Base-by-base conservation (phyloP, 2,329 filamentous ascomycete genomes). In the Aspergillus japonicus region DNA sequence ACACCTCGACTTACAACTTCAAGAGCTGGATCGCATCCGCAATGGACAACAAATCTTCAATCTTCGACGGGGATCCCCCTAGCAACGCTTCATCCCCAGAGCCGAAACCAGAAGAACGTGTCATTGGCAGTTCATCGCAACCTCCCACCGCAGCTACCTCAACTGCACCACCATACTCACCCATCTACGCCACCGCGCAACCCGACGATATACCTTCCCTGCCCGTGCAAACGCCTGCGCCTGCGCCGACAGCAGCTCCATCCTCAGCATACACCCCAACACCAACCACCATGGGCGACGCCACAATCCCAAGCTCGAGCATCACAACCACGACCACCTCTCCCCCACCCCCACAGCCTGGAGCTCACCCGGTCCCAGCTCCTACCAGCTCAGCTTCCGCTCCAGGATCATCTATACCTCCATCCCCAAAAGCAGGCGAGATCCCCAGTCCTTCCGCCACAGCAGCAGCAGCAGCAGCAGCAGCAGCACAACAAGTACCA, bases 271-370 rank as follows among this genome's bases (percentile, higher is more conserved):
- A 61, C 19, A 57, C 70, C 4, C 72, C 77, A 16, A 61, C 67
- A 1, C 66, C 65, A 7, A 62, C 64, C 49, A 64, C 65, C 35
- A 68, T 35, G 33, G 8, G 26, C 26, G 26, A 29, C 26, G 26
- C 26, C 26, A 8, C 7, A 7, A 29, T 29, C 26, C 26, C 26
- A 29, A 29, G 26, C 26, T 35, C 69, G n/a, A 64, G 69, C 53
- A 53, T 68, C 6, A 60, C 68, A 14, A 61, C 68, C 26, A 62
- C 66, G n/a, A 66, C 62, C 29, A 62, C 66, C 11, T 68, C 75
- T 2, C 76, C 78, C 23, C 77, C 77, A 49, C 72, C 75, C 5
- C 77, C 78, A 7, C 75, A 76, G 63, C 72, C 78, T 31, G 77
- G 76, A 21, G 71, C 68, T 29, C 63, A 58, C 8, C 67, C 64